These are phyloP conservation scores for Suhomyces sp. DNA, from an alignment of 805 yeast species.

Conservation along the genomic window DNA sequence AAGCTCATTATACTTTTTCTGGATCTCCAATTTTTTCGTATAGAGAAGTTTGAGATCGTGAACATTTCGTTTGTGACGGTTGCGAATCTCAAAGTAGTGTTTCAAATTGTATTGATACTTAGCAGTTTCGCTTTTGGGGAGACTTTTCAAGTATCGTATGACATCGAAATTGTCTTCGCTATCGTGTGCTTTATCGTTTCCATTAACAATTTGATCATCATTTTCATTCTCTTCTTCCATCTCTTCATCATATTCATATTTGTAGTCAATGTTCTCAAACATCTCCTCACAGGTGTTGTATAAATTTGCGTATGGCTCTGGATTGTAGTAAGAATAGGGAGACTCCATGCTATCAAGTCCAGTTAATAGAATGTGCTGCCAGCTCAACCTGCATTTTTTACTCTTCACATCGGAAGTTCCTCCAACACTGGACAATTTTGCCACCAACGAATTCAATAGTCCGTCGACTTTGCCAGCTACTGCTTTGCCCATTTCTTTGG, in stretches of 20 bases:
- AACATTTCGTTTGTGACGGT: not conserved
- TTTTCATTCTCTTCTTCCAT: constrained; percentile 8
- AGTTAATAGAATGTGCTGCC: constrained; percentile 31
- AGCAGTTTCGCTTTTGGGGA: not conserved
- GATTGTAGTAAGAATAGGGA: constrained; percentile 7
- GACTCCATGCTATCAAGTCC: constrained; percentile 16
- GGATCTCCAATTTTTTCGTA: constrained; percentile 9
- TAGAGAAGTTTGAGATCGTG: constrained; percentile 7
- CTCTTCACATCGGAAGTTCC: no score
- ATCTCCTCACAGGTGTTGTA: constrained; percentile 24
- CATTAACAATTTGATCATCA: constrained; percentile 4
- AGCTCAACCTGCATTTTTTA: constrained; percentile 7
- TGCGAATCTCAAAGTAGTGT: constrained; percentile 1
- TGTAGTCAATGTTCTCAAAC: constrained; percentile 23
- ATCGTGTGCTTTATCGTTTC: constrained; percentile 7
- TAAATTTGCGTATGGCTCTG: constrained; percentile 10
- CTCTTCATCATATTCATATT: constrained; percentile 26
- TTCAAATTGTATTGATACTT: not conserved
- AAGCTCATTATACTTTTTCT: not conserved
- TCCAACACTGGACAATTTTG: not conserved
- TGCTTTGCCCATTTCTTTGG: constrained; percentile 5
- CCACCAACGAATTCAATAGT: constrained; percentile 6
- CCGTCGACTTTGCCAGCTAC: constrained; percentile 11
- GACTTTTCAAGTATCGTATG: not conserved
- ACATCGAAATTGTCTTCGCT: constrained; percentile 6